Percentiles rank a stretch among this genome's conserved stretches.
Conservation (phyloP, 495 filamentous ascomycete genomes). For the Staphylotrichum tortipilum region DNA sequence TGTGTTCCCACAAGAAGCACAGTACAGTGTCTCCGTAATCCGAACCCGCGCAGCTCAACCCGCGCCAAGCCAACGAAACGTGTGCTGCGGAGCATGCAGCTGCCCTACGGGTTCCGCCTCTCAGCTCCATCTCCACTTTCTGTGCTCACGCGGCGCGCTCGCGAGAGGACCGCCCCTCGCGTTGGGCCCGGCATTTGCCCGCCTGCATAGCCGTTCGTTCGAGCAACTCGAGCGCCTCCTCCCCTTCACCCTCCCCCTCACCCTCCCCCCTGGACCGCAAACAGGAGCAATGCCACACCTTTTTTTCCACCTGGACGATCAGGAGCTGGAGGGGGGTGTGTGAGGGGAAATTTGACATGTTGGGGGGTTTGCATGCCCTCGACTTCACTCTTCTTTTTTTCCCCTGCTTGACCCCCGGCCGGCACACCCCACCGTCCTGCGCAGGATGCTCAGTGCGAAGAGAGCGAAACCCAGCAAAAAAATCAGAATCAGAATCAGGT, state of each 20-base stretch:
- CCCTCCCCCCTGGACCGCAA: conserved; percentile 14
- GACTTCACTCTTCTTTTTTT: too few species aligned
- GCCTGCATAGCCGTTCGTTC: conserved; percentile 22
- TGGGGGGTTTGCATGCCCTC: too few species aligned
- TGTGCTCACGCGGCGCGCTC: background rate
- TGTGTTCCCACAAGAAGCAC: too few species aligned
- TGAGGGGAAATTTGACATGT: too few species aligned
- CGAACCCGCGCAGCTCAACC: too few species aligned
- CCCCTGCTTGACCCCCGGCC: too few species aligned
- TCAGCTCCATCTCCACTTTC: background rate
- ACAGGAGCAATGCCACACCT: conserved; percentile 21
- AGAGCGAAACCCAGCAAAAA: background rate
- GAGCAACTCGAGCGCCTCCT: conserved; percentile 1
- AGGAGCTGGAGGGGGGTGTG: background rate
- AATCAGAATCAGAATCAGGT: background rate
- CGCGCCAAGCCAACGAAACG: background rate
- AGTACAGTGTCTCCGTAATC: too few species aligned
- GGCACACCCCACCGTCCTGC: too few species aligned
- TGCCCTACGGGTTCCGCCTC: background rate
- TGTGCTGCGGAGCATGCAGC: background rate
- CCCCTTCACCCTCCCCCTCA: too few species aligned
- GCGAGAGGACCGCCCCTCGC: background rate
- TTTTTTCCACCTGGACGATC: background rate
- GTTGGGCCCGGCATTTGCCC: conserved; percentile 11
- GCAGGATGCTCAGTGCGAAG: background rate